Conservation (phyloP, 164 flowering plant species). For the Aristolochia californica region DNA sequence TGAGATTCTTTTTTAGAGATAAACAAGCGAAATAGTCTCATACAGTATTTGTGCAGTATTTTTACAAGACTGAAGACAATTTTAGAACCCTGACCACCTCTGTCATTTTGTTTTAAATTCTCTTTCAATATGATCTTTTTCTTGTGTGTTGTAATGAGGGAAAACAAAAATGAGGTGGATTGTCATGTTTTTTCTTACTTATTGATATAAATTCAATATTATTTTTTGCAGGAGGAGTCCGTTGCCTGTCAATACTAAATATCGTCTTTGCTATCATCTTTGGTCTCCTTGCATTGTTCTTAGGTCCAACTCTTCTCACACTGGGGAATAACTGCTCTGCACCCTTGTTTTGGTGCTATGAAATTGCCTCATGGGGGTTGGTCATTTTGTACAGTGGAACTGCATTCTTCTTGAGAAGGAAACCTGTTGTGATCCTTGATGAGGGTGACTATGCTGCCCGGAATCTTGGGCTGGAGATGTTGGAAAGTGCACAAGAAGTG, state of each 20-base stretch:
- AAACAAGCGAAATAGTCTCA: too few relatives aligned
- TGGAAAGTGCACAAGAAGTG: conserved; percentile 51
- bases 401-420: conserved; percentile 65
- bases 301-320: conserved; percentile 78
- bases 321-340: conserved; percentile 73
- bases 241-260: conserved; percentile 79
- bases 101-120: too few relatives aligned
- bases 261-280: conserved; percentile 52
- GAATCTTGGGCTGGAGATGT: conserved; percentile 74
- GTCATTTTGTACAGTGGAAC: conserved; percentile 70
- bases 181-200: too few relatives aligned
- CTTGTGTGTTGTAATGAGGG: too few relatives aligned
- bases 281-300: conserved; percentile 74
- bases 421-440: conserved; percentile 67
- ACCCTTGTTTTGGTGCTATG: conserved; percentile 93
- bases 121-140: too few relatives aligned
- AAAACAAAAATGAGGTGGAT: too few relatives aligned
- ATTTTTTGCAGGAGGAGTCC: conserved; percentile 66
- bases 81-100: too few relatives aligned
- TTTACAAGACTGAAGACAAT: too few relatives aligned
- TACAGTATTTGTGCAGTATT: too few relatives aligned
- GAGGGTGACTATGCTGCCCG: conserved; percentile 45
- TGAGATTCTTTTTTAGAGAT: too few relatives aligned
- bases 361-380: conserved; percentile 70
- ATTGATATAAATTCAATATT: too few relatives aligned